phyloP scores from a whole-genome alignment of 2,329 filamentous ascomycete species.

The Aureobasidium sp. region DNA sequence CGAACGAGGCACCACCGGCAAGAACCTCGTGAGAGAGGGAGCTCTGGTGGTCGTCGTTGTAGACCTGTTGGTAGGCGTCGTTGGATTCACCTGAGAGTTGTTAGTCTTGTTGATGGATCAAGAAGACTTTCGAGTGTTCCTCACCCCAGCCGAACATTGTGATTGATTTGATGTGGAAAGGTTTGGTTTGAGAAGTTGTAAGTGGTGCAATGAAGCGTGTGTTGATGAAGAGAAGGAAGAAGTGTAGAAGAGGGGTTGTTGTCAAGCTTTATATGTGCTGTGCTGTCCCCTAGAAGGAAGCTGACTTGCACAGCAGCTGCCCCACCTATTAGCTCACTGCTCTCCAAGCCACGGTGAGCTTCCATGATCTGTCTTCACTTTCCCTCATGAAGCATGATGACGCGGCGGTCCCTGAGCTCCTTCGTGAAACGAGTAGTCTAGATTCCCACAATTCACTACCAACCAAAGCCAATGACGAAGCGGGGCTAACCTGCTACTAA shows the following conservation, averaged over 20 bases:
- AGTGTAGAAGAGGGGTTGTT: conserved; percentile 24
- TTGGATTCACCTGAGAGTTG: conserved; percentile 40
- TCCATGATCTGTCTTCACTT: conserved; percentile 3
- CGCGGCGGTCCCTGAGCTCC: background rate
- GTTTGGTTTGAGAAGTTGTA: conserved; percentile 2
- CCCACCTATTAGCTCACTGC: conserved; percentile 4
- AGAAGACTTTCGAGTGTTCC: background rate
- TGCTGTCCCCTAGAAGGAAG: background rate
- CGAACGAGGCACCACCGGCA: conserved; percentile 68
- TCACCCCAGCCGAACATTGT: conserved; percentile 40
- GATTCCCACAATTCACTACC: background rate
- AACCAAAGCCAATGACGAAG: background rate
- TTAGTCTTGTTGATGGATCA: background rate
- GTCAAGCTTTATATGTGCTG: conserved; percentile 3
- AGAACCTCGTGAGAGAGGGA: conserved; percentile 64
- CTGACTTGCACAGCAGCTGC: background rate
- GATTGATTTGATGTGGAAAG: conserved; percentile 12
- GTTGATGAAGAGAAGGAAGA: conserved; percentile 27
- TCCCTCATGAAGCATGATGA: background rate
- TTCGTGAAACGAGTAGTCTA: conserved; percentile 7
- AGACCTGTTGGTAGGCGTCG: conserved; percentile 47
- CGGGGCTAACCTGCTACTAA: background rate
- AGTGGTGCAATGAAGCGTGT: conserved; percentile 4
- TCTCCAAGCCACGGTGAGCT: background rate
- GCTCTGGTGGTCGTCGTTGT: conserved; percentile 48